Base-by-base conservation (phyloP, 192 early-diverging fungal genomes). In the Rhizoclosmatium sp. region DNA sequence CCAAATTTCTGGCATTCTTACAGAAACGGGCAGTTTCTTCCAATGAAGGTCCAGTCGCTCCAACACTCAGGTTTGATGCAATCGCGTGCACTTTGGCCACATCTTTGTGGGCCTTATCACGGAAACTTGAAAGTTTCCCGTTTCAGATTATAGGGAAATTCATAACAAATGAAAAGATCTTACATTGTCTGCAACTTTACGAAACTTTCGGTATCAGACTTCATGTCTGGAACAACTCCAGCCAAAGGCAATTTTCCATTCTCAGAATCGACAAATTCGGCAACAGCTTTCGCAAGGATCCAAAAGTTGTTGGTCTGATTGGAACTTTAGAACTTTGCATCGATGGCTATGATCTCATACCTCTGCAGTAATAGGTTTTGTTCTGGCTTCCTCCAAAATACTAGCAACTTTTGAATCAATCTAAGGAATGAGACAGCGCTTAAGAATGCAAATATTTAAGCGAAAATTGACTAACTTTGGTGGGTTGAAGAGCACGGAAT, bases 201-300 rank as follows among this genome's bases (percentile, higher is more conserved):
- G 82, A 93, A 99, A 48, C 92, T 91, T 39, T 89, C 88, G 1
- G 97, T 98, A 78, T 99, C 94, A 4, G 98, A 89, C 81, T 99
- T 98, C 98, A 99, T 99, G 83, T 99, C 98, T 0, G 98, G 97
- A 23, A 99, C 89, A 31, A 85, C 83, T 4, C 98, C 98, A 1
- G 93, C 88, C 14, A 96, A 81, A 1, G 98, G 98, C 44, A 99
- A 86, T 59, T 82, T 81, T 3, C 94, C 94, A 31, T 85, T 71
- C 73, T 95, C 91, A 58, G 91, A 88, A 40, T 87, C 84, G 10
- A 95, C 87, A 85, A 97, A 99, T 23, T 94, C 89, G 61, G 89
- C 84, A 21, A 95, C 82, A 0, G 96, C 96, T 42, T 90, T 85
- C 1, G 88, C 89, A 65, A 96, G 82, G 40, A 97, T 88, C 97